A percentile compares a stretch with the other conserved stretches of the same genome.
phyloP scores from a whole-genome alignment of 352 stramenopile species.

The Phytophthora pistaciae region DNA sequence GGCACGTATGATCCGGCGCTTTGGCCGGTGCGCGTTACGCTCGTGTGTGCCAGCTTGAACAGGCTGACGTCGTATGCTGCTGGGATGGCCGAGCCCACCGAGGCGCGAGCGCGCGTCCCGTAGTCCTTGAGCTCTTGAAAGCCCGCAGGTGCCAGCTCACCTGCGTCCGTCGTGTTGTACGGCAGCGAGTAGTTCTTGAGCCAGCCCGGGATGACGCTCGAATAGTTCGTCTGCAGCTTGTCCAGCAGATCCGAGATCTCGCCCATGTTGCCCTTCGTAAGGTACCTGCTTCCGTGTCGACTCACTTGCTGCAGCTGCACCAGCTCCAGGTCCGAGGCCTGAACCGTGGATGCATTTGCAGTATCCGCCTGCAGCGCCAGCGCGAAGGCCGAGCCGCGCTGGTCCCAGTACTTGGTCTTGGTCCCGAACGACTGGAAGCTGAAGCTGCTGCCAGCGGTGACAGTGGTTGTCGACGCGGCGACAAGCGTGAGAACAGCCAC shows the following conservation, averaged over 20 bases:
- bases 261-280: constrained; percentile 55
- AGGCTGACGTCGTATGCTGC: constrained; percentile 41
- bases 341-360: constrained; percentile 12
- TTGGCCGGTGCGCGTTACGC: constrained; percentile 53
- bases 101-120: constrained; percentile 42
- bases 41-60: constrained; percentile 68
- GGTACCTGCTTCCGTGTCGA: constrained; percentile 69
- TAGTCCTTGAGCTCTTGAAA: constrained; percentile 44
- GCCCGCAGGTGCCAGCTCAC: constrained; percentile 43
- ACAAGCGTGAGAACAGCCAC: constrained; percentile 4
- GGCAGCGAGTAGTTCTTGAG: constrained; percentile 67
- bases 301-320: constrained; percentile 66
- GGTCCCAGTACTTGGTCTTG: constrained; percentile 70
- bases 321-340: constrained; percentile 46
- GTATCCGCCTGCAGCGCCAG: constrained; percentile 20
- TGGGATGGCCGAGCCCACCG: constrained; percentile 14
- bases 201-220: constrained; percentile 50
- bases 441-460: constrained; percentile 2
- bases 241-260: constrained; percentile 55
- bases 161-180: constrained; percentile 59
- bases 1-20: constrained; percentile 55
- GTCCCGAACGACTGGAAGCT: constrained; percentile 47
- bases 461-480: not conserved
- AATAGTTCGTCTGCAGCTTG: constrained; percentile 54
- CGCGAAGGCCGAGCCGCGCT: constrained; percentile 27